Percentiles rank a stretch among this genome's conserved stretches.
These are phyloP conservation scores for Entonaema liquescens DNA, from an alignment of 495 filamentous ascomycete genomes.

Conservation along the genomic window DNA sequence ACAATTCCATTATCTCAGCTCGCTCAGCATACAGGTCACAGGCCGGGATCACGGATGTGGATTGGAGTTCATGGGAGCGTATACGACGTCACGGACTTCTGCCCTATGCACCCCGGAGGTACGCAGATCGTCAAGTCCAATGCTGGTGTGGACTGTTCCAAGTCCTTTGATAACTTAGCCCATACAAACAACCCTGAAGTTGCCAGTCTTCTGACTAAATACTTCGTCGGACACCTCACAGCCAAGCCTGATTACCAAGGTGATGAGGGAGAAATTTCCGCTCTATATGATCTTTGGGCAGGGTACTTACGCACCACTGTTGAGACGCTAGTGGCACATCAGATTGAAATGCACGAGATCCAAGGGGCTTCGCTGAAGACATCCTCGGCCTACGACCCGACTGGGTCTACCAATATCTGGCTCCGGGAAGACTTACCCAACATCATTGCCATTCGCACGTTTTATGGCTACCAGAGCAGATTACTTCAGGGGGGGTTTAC, in stretches of 20 bases:
- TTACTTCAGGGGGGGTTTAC: slow-evolving; percentile 61
- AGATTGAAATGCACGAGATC: slow-evolving; percentile 60
- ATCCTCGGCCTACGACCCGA: slow-evolving; percentile 25
- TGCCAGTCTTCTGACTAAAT: slow-evolving; percentile 57
- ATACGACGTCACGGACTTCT: slow-evolving; percentile 62
- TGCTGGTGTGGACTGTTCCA: slow-evolving; percentile 60
- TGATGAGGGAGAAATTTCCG: slow-evolving; percentile 47
- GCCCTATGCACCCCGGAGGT: slow-evolving; percentile 59
- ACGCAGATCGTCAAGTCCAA: slow-evolving; percentile 62
- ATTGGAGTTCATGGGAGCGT: slow-evolving; percentile 60
- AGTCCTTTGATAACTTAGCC: slow-evolving; percentile 60
- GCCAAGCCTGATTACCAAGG: slow-evolving; percentile 57
- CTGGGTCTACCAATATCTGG: slow-evolving; percentile 50
- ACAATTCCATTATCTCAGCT: slow-evolving; percentile 59
- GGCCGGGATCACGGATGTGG: slow-evolving; percentile 59
- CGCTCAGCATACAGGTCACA: slow-evolving; percentile 57
- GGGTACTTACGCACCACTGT: slow-evolving; percentile 57
- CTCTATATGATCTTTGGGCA: slow-evolving; percentile 57
- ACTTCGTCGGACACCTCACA: slow-evolving; percentile 60
- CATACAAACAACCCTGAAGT: slow-evolving; percentile 63
- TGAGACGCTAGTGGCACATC: slow-evolving; percentile 59
- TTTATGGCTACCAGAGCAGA: slow-evolving; percentile 61
- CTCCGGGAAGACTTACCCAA: slow-evolving; percentile 54
- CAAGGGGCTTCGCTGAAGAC: slow-evolving; percentile 49
- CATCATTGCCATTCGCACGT: slow-evolving; percentile 58